Evolutionary conservation across 768 basidiomycete genomes (phyloP), one percentile per base, ranked within the genome.

Genomic region (Boletus rex-veris): DNA sequence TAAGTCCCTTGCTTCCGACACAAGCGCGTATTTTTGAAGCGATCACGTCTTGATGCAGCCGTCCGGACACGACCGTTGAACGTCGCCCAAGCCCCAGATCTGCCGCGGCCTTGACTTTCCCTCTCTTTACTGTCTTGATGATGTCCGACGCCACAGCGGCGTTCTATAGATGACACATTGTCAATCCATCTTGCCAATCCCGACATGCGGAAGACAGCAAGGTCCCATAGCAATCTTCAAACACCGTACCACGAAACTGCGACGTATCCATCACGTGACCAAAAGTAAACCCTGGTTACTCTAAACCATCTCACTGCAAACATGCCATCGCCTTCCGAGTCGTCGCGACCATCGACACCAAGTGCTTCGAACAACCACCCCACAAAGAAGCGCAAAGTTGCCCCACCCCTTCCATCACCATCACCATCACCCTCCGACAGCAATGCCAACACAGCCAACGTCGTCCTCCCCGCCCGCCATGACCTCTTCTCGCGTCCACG

Each of bases 401-500:
- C 78, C 4, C 66, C 65, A n/a, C 56, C 73, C 44, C 67, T 51
- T 24, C 64, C 58, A 5, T 67, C 71, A 54, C 52, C 81, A 3
- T 85, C 85, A 0, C 84, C 84, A 24, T 81, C 80, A 33, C 84
- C 85, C 24, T 80, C 81, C 52, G 84, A 85, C 55, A 68, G 73
- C 26, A 75, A 64, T n/a, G 10, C 59, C n/a, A 67, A 67, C 37
- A 38, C 66, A 18, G 77, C 74, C 52, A 78, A 77, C 55, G 72
- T 77, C 54, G 77, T 88, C 56, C 79, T 88, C 49, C 78, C 81
- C 15, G 80, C 82, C 12, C 84, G 84, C 30, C 79, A 83, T 55
- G 86, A 90, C 69, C 79, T 90, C 57, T 81, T 81, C 46, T 79
- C 82, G 5, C 79, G 88, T 24, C 85, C 85, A 2, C 83, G 83